phyloP scores from a whole-genome alignment of 768 basidiomycete genomes.

The Leccinum longicurvipes region DNA sequence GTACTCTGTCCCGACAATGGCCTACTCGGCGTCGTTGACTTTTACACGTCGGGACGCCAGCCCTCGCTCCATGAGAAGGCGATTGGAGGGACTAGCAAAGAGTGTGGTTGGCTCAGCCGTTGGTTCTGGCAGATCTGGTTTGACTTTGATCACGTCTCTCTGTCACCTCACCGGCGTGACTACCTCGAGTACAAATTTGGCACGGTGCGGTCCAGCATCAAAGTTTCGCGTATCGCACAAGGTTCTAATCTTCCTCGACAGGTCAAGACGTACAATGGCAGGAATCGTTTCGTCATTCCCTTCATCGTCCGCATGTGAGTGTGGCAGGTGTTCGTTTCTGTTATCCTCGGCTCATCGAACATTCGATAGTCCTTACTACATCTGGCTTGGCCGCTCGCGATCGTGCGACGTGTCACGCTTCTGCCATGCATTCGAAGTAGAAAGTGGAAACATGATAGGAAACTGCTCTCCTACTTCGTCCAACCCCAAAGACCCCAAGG shows the following conservation, averaged over 20 bases:
- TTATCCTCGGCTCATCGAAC: not conserved
- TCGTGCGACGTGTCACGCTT: constrained; percentile 54
- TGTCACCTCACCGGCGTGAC: constrained; percentile 56
- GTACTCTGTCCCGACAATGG: constrained; percentile 59
- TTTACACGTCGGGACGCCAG: constrained; percentile 60
- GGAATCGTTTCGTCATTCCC: constrained; percentile 68
- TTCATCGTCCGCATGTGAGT: constrained; percentile 61
- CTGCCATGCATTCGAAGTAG: constrained; percentile 59
- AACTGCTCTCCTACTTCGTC: constrained; percentile 43
- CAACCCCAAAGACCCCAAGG: constrained; percentile 34
- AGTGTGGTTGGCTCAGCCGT: constrained; percentile 61
- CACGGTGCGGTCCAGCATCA: constrained; percentile 41
- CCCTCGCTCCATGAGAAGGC: constrained; percentile 56
- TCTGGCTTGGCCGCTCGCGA: constrained; percentile 71
- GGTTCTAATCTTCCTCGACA: constrained; percentile 12
- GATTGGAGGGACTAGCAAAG: constrained; percentile 59
- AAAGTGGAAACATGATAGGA: constrained; percentile 57
- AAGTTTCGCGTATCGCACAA: not conserved
- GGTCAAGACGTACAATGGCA: constrained; percentile 68
- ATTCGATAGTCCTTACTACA: constrained; percentile 56
- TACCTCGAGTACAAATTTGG: constrained; percentile 81
- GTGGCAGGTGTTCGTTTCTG: not conserved
- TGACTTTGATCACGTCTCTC: constrained; percentile 52
- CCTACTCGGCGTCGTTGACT: constrained; percentile 67
- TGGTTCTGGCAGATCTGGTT: constrained; percentile 82